A percentile compares a stretch with the other conserved stretches of the same genome.
Evolutionary conservation across 176 grass and related monocot species (phyloP).

Genomic region (Oryza brachyantha): DNA sequence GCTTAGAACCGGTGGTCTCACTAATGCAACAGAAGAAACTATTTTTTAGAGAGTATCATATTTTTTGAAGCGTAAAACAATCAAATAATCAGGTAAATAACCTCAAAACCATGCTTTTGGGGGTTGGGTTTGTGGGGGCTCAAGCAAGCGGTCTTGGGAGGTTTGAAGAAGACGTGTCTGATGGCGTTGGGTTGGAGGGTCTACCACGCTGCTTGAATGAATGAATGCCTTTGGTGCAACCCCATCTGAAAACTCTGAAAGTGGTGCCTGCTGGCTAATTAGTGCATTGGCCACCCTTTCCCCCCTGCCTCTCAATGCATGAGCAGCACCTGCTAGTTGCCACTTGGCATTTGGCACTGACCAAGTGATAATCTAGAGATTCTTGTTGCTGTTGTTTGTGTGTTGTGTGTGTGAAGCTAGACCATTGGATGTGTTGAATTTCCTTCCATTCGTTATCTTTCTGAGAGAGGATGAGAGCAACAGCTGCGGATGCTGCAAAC

Average conservation of each 20-base stretch:
- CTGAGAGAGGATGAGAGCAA: background rate
- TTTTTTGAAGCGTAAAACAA: no score
- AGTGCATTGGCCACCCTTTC: background rate
- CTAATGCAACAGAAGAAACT: no score
- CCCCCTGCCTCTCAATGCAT: background rate
- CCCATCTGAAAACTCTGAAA: background rate
- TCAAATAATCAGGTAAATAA: no score
- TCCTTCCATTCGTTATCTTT: background rate
- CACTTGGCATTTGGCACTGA: background rate
- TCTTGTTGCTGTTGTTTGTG: background rate
- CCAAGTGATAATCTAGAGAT: background rate
- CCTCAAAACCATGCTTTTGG: no score
- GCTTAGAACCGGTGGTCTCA: no score
- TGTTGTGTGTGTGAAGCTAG: background rate
- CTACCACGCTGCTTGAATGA: background rate
- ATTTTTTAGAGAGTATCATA: no score
- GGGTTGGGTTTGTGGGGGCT: background rate
- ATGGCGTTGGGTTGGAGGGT: background rate
- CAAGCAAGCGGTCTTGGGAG: slow-evolving; percentile 23
- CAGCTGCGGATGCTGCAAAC: background rate
- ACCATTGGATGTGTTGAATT: background rate
- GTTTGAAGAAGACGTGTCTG: background rate
- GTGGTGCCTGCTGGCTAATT: background rate
- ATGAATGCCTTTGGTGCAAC: background rate
- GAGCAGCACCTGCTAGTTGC: slow-evolving; percentile 17